Evolutionary conservation across 768 basidiomycete genomes (phyloP), one percentile per base, ranked within the genome.

Genomic region (Boletus sp.): DNA sequence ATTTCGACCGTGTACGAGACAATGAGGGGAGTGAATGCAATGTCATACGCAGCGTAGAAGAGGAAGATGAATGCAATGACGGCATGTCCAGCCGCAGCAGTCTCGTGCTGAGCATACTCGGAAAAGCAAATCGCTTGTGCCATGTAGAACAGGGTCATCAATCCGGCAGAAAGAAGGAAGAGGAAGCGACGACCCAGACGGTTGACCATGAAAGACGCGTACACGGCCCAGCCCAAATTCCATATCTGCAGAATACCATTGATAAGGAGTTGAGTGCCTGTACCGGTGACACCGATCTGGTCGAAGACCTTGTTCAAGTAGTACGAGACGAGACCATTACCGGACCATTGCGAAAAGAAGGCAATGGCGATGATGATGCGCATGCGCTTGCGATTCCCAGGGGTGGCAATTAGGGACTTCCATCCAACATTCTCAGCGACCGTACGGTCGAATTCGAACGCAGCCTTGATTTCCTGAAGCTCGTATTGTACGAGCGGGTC

Each of bases 1-100:
- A 95, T 94, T 71, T 96, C 93, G 58, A 93, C 80, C 41, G 90
- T 89, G 75, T 94, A 93, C 0, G 87, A 82, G 52, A 93, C 85
- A 60, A 92, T 86, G 55, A 94, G 85, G 9, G 93, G 92, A 5
- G 88, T 85, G 77, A 91, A 93, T 14, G 90, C 90, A 41, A 93
- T 65, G 65, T 92, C 88, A 66, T 91, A 93, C 47, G 80, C 75
- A 9, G 83, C 83, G 66, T 88, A 90, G 75, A 83, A 92, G 53
- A 92, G 68, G 81, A 91, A 92, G 72, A 92, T 88, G 75, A 90
- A 87, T 3, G 82, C 88, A 54, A 93, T 86, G 70, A 90, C 82
- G 21, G 87, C 79, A 62, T 90, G 83, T 7, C 82, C 84, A 8
- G 87, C 83, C 5, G 66, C 64, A 14, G 61, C 8, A 39, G 67